A percentile compares a stretch with the other conserved stretches of the same genome.
phyloP scores from a whole-genome alignment of 1,284 basidiomycete species.

The Fomitopsis betulina region DNA sequence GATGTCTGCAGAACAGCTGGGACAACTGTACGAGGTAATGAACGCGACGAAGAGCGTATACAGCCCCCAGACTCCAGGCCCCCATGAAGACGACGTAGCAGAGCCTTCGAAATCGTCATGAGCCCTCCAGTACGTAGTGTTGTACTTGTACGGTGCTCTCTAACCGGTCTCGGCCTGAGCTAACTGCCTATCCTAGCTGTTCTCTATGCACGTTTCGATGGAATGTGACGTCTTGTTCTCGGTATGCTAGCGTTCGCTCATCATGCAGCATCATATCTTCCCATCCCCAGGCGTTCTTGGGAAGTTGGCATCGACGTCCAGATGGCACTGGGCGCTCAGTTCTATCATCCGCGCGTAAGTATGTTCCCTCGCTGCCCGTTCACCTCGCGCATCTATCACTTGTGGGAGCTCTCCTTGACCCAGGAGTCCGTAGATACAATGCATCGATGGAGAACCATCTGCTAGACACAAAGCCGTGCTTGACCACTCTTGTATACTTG shows the following conservation, averaged over 20 bases:
- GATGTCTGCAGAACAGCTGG: slow-evolving; percentile 91
- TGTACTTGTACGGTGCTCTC: background rate
- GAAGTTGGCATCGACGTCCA: too few relatives aligned
- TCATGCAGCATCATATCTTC: background rate
- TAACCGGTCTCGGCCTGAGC: background rate
- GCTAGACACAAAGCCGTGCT: background rate
- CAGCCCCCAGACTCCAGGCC: slow-evolving; percentile 52
- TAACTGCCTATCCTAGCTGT: background rate
- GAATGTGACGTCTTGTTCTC: background rate
- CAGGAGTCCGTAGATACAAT: too few relatives aligned
- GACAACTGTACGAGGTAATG: slow-evolving; percentile 91
- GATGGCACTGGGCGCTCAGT: background rate
- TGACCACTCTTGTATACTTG: background rate
- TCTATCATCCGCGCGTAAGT: background rate
- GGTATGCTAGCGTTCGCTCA: background rate
- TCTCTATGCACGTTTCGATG: background rate
- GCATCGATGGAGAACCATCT: too few relatives aligned
- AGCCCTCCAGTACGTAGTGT: background rate
- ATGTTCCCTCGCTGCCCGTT: background rate
- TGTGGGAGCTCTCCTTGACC: too few relatives aligned
- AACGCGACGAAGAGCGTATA: slow-evolving; percentile 83
- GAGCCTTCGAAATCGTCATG: slow-evolving; percentile 5
- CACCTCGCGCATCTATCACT: too few relatives aligned
- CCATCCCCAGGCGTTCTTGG: background rate
- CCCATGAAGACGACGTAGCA: slow-evolving; percentile 1